phyloP scores from a whole-genome alignment of 2,329 filamentous ascomycete species.

The Arthrobotrys sphaeroides region DNA sequence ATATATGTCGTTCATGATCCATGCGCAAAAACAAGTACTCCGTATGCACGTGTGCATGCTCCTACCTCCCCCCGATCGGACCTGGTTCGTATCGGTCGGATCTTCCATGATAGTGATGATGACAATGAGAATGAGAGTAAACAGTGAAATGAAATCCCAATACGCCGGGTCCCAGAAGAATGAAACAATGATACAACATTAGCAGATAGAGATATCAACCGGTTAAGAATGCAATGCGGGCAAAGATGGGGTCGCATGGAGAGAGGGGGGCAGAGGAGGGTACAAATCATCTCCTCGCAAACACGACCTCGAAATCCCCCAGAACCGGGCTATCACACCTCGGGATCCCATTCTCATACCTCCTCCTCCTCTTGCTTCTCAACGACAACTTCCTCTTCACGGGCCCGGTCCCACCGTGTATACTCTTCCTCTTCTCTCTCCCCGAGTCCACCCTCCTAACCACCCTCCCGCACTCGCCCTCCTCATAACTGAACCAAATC shows the following conservation, averaged over 20 bases:
- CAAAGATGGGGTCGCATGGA: too few species aligned
- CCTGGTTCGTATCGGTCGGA: background rate
- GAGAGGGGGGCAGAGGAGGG: background rate
- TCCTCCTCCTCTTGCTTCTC: conserved; percentile 25
- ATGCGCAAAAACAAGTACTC: too few species aligned
- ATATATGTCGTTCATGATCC: background rate
- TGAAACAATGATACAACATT: background rate
- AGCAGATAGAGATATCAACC: background rate
- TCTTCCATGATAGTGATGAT: background rate
- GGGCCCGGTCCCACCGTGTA: background rate
- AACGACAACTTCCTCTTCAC: conserved; percentile 35
- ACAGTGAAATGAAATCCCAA: too few species aligned
- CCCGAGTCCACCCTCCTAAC: conserved; percentile 39
- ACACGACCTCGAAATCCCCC: conserved; percentile 36
- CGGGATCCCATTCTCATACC: conserved; percentile 30
- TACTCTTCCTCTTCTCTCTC: conserved; percentile 34
- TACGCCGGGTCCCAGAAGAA: too few species aligned
- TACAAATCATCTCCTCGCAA: conserved; percentile 13
- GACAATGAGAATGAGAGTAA: background rate
- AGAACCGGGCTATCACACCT: conserved; percentile 48
- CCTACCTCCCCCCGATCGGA: background rate
- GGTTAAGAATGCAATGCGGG: too few species aligned
- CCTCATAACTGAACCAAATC: conserved; percentile 24
- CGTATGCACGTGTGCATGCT: too few species aligned
- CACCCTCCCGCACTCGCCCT: background rate